These are phyloP conservation scores for Fraxinus sp. DNA, from an alignment of 305 asterid species.

Conservation along the genomic window DNA sequence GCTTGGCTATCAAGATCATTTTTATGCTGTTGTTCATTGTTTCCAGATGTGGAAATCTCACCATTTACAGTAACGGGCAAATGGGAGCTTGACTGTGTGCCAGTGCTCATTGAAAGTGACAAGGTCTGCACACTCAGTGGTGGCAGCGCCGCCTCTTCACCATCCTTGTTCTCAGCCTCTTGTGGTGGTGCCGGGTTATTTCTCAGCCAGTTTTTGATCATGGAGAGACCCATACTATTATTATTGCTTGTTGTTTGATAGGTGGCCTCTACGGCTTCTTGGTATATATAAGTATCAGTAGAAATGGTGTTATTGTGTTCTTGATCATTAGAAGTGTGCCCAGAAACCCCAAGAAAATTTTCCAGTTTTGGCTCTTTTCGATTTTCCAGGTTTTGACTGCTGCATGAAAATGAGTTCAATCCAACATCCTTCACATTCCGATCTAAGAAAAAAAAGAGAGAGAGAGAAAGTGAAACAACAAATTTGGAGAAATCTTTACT, in stretches of 20 bases:
- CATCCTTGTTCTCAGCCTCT: constrained; percentile 23
- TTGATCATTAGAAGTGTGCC: constrained; percentile 32
- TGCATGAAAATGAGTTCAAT: constrained; percentile 36
- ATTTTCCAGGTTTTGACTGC: constrained; percentile 28
- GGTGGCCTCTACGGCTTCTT: constrained; percentile 27
- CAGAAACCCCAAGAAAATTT: constrained; percentile 54
- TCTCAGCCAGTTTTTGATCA: constrained; percentile 79
- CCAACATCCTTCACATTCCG: constrained; percentile 49
- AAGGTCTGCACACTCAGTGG: constrained; percentile 32
- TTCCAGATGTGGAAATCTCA: constrained; percentile 31
- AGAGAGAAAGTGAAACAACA: neutral
- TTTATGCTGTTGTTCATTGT: constrained; percentile 13
- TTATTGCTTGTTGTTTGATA: constrained; percentile 21
- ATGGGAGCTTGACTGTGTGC: constrained; percentile 39
- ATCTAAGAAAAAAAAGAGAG: constrained; percentile 32
- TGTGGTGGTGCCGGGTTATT: constrained; percentile 42
- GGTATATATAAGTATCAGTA: constrained; percentile 24
- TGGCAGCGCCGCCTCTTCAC: constrained; percentile 6
- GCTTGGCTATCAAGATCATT: constrained; percentile 27
- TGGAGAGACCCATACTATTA: constrained; percentile 59
- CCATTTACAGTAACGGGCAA: constrained; percentile 29
- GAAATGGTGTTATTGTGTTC: constrained; percentile 14
- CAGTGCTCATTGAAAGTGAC: constrained; percentile 75
- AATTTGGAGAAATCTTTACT: neutral
- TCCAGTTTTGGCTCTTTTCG: constrained; percentile 64